Base-by-base conservation (phyloP, 257 asterid genomes). In the Plantago elongata region DNA sequence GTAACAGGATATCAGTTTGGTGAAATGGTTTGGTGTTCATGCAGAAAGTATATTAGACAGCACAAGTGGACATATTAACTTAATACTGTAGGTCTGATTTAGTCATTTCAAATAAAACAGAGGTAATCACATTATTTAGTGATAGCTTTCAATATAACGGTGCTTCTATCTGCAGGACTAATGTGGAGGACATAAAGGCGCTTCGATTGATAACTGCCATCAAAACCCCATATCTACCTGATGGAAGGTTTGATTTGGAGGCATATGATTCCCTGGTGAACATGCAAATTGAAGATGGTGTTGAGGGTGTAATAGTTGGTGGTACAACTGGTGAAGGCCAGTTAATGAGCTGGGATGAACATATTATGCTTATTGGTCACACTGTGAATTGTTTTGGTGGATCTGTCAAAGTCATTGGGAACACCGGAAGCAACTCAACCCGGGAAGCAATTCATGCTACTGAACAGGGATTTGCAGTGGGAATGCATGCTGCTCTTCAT, bases 241-340 rank as follows among this genome's bases (percentile, higher is more conserved):
- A 87, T 70, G 97, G 95, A 38, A 77, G 97, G 68, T 90, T 90
- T 38, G 95, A 90, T 76, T 80, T 90, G 17, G 95, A 81, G 77
- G 95, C 97, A 58, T 89, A 84, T 54, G 95, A 89, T 56, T 67
- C 84, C 51, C 65, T 90, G 9, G 77, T 87, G 46, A 72, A 90
- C 71, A 77, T 65, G 83, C 97, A 90, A 64, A 83, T 90, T 51
- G 79, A 84, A 62, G 82, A 76, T 30, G 95, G 97, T 3, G 95
- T 68, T 0, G 95, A 87, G 75, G 94, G 94, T 0, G 88, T 87
- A 50, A 81, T 89, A 13, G 94, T 89, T 18, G 97, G 95, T 68
- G 97, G 97, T 17, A 87, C 90, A 34, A 87, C 97, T 5, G 95
- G 97, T n/a, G 95, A 89, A 71, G 95, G 97, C 61, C 95, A 89